Percentiles rank a stretch among this genome's conserved stretches.
phyloP scores from a whole-genome alignment of 2,329 filamentous ascomycete species.

The Penicillium sp. region DNA sequence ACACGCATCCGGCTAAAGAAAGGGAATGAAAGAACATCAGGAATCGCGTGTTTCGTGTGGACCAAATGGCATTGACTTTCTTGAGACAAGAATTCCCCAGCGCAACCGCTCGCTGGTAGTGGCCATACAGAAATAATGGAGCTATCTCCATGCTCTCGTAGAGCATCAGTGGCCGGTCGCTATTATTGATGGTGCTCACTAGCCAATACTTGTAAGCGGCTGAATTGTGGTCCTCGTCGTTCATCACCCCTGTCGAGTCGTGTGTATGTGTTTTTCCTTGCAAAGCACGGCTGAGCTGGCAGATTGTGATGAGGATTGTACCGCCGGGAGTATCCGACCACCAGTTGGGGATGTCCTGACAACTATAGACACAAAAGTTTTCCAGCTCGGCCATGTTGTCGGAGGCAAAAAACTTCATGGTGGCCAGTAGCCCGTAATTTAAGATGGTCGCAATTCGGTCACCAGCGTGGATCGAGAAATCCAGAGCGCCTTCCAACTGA shows the following conservation, averaged over 20 bases:
- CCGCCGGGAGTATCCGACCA: constrained; percentile 2
- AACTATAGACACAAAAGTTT: neutral
- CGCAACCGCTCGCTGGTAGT: constrained; percentile 1
- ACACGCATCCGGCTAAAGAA: neutral
- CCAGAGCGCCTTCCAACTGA: constrained; percentile 64
- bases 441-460: constrained; percentile 71
- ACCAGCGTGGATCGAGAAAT: constrained; percentile 64
- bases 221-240: neutral
- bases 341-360: neutral
- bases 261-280: constrained; percentile 1
- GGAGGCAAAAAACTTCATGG: neutral
- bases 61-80: constrained; percentile 2
- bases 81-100: constrained; percentile 4
- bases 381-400: neutral
- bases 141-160: neutral
- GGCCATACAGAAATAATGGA: neutral
- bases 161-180: neutral
- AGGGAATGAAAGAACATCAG: neutral
- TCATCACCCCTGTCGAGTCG: neutral
- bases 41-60: neutral
- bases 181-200: neutral
- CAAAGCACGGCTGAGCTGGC: constrained; percentile 3
- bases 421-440: constrained; percentile 64
- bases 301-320: constrained; percentile 1
- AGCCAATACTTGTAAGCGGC: neutral